Percentiles rank a stretch among this genome's conserved stretches.
phyloP scores from a whole-genome alignment of 1,284 basidiomycete genomes.

The Austroboletus niveus region DNA sequence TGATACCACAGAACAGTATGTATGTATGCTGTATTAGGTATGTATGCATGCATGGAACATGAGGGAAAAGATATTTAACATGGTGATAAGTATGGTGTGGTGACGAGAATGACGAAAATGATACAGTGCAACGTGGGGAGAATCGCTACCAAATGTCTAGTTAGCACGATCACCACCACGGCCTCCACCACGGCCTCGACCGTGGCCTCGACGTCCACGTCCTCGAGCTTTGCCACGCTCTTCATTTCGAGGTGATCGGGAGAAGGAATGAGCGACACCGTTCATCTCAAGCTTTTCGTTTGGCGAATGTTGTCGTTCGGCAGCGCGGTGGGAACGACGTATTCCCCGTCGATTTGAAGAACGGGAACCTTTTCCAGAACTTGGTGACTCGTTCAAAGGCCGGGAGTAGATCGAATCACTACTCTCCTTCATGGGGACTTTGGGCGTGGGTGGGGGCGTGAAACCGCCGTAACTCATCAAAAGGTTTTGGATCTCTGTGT shows the following conservation, averaged over 20 bases:
- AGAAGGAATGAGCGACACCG: conserved; percentile 5
- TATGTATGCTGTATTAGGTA: conserved; percentile 19
- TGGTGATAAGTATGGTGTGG: conserved; percentile 20
- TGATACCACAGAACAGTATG: conserved; percentile 7
- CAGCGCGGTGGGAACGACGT: conserved; percentile 6
- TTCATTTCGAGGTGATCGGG: conserved; percentile 9
- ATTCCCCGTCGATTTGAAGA: conserved; percentile 8
- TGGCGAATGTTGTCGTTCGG: neutral
- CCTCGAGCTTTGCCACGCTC: conserved; percentile 40
- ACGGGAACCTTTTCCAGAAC: conserved; percentile 1
- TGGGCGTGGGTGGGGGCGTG: conserved; percentile 45
- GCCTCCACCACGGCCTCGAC: conserved; percentile 30
- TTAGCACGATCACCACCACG: conserved; percentile 23
- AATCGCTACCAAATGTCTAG: conserved; percentile 7
- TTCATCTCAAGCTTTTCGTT: conserved; percentile 3
- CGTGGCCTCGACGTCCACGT: conserved; percentile 32
- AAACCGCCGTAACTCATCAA: conserved; percentile 54
- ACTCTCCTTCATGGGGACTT: conserved; percentile 17
- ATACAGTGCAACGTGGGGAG: conserved; percentile 17
- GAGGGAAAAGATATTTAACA: conserved; percentile 18
- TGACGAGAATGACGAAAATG: conserved; percentile 14
- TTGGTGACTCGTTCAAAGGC: neutral
- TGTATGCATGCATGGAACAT: conserved; percentile 23
- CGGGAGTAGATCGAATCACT: conserved; percentile 2
- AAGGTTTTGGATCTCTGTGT: conserved; percentile 53